Evolutionary conservation across 768 basidiomycete species (phyloP), one percentile per base, ranked within the genome.

Genomic region (Xerocomellus intermedius): DNA sequence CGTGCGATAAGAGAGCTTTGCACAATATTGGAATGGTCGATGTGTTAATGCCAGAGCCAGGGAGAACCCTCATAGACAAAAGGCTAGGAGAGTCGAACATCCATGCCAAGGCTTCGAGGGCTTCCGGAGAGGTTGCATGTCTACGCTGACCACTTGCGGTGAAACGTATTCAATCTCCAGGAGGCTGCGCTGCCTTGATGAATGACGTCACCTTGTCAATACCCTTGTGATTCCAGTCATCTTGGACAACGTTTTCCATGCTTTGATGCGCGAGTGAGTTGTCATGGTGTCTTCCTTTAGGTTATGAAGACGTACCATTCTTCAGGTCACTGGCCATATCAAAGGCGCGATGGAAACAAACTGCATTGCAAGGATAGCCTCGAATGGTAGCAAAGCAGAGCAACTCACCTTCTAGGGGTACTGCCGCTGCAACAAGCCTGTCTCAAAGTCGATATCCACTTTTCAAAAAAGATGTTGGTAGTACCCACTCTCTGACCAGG

Each of bases 271-370:
- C 22, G 3, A 55, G 46, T 32, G 47, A 49, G 58, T 36, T 21
- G 13, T 21, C n/a, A 38, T 17, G 50, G 7, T 42, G 4, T 44
- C 8, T 26, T 12, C 33, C 17, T 28, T 41, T 24, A 42, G 19
- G 22, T 22, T 22, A 9, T 37, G 16, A 5, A 42, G 24, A 61
- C 65, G 37, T 59, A 84, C 88, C 86, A 70, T 79, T 73, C 39
- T 76, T 69, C 4, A 79, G 64, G 60, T 86, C 77, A 46, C 68
- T 67, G 14, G 82, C 80, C 86, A 92, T 83, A 61, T 91, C 90
- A 58, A 91, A 85, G 30, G 89, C 89, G 51, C 89, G 76, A 64
- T 91, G 89, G 67, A 91, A 90, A 60, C 86, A 89, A 41, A 87
- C 89, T 90, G 43, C 22, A 48, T 24, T n/a, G 36, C 32, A 46